Conservation (phyloP, 305 asterid genomes). For the Petunia hybrid region DNA sequence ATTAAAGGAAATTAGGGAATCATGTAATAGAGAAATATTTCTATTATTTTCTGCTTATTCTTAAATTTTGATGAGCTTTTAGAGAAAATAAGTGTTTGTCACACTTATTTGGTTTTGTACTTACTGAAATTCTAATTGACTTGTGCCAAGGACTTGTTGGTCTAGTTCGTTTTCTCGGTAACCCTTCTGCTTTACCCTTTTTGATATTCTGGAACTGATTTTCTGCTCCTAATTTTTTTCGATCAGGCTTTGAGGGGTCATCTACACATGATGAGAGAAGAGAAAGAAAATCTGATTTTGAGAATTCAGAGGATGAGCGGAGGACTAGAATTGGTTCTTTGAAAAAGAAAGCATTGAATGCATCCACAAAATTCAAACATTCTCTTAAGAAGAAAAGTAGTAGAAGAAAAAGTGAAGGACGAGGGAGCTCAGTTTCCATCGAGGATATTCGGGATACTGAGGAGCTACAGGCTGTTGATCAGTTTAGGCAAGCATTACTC, state of each 20-base stretch:
- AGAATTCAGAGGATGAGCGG: conserved; percentile 97
- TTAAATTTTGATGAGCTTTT: background rate
- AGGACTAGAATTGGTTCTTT: conserved; percentile 81
- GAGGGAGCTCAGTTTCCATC: conserved; percentile 90
- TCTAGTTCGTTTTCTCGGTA: background rate
- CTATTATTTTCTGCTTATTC: background rate
- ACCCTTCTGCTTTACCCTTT: background rate
- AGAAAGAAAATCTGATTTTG: conserved; percentile 94
- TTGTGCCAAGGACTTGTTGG: background rate
- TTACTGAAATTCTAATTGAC: background rate
- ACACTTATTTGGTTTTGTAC: background rate
- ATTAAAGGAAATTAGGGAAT: background rate
- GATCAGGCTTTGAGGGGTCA: conserved; percentile 91
- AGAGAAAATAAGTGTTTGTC: background rate
- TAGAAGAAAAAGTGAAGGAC: conserved; percentile 83
- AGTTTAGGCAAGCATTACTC: conserved; percentile 84
- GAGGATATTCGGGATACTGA: conserved; percentile 95
- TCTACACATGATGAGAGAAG: conserved; percentile 87
- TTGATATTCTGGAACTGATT: background rate
- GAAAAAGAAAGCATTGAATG: conserved; percentile 96
- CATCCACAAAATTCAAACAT: conserved; percentile 92
- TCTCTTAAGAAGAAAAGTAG: conserved; percentile 96
- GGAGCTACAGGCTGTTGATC: conserved; percentile 87
- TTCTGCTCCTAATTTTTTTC: background rate
- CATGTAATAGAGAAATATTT: background rate